Evolutionary conservation across 164 flowering plant species (phyloP), one percentile per base, ranked within the genome.

Genomic region (Akebia trifoliata): DNA sequence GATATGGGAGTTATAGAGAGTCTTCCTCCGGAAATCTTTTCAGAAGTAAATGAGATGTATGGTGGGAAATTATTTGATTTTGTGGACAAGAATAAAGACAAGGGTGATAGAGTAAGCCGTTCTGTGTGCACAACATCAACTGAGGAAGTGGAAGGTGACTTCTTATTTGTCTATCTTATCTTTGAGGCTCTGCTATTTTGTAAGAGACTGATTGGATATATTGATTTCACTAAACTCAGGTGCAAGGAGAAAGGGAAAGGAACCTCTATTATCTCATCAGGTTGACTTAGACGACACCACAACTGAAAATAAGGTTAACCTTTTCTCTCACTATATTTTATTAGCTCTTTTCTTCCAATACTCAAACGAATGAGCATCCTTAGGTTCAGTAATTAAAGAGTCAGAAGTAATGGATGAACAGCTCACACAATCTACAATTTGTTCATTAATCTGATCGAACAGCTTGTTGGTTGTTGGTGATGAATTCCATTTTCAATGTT

Each of bases 11-110:
- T 89, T 59, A 37, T 92, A 17, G 76, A 78, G 66, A 69, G 72
- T 69, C 91, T 92, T 61, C 96, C 98, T 38, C 78, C 82, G 9
- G 96, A 92, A 21, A 63, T 92, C 8, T 59, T 89, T 60, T 68
- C 82, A 37, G 98, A 92, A 71, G 68, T 89, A 29, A 79, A 89
- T 79, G 81, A 72, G 55, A 62, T 79, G 73, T 92, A 89, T 60
- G 67, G 73, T 10, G 95, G 96, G 57, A 78, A 80, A 57, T 59
- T 92, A 56, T 59, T 38, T 42, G 70, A 68, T 59, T 58, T 78
- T 30, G 65, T 88, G 37, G 63, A 73, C 18, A 68, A 72, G 61
- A 60, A 25, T 8, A 75, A 73, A 71, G 65, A 40, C 21, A 56
- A 64, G 59, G 24, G 35, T 53, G 66, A n/a, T 37, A 56, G 15